Evolutionary conservation across 116 monocot genomes (phyloP).

Genomic region (Zostera marina): DNA sequence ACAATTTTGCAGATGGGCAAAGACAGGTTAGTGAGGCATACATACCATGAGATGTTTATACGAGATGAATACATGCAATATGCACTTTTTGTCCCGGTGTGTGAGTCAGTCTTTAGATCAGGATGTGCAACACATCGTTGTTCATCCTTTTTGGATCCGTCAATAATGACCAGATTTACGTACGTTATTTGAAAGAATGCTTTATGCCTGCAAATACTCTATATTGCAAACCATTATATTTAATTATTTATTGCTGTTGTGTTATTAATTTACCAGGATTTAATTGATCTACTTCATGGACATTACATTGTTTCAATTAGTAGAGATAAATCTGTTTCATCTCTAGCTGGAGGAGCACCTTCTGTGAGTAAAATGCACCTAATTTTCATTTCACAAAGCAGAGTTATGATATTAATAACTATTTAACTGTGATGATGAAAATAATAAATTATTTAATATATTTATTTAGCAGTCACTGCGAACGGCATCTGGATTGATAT

Average conservation of each 20-base stretch:
- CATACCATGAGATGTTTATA: no score
- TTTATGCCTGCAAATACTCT: no score
- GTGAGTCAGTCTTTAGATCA: no score
- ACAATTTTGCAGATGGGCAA: constrained; percentile 90
- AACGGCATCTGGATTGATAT: constrained; percentile 40
- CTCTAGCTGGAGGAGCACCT: constrained; percentile 22
- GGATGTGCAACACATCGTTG: no score
- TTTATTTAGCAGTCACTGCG: constrained; percentile 52
- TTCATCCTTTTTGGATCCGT: no score
- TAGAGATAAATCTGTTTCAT: constrained; percentile 30
- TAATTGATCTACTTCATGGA: constrained; percentile 73
- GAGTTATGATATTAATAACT: background rate
- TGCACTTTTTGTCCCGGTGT: no score
- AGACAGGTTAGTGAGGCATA: constrained; percentile 86
- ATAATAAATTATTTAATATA: no score
- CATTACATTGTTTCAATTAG: constrained; percentile 57
- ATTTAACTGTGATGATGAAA: no score
- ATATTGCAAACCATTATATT: no score
- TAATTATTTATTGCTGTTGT: background rate
- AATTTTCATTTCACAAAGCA: background rate
- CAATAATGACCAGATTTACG: no score
- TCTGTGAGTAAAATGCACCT: constrained; percentile 24
- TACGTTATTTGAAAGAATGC: no score
- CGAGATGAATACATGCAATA: no score
- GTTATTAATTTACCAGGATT: constrained; percentile 26